Percentiles rank a stretch among this genome's conserved stretches.
These are phyloP conservation scores for Blepharisma undulans DNA, from an alignment of 169 alveolate genomes.

Conservation along the genomic window DNA sequence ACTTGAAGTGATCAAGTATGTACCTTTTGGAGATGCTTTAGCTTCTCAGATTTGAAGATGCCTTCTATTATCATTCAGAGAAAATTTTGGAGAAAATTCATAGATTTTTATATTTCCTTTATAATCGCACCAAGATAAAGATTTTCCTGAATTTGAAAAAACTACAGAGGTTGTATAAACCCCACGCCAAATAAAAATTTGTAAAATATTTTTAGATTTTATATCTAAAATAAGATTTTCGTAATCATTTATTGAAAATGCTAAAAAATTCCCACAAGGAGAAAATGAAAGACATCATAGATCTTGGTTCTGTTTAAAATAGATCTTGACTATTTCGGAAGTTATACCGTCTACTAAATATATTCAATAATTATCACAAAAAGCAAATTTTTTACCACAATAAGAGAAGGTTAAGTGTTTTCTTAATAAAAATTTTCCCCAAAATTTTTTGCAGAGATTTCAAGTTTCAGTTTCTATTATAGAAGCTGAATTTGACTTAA, in stretches of 20 bases:
- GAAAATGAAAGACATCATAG: not conserved
- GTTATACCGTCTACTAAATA: not conserved
- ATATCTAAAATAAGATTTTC: not conserved
- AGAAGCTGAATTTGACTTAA: not conserved
- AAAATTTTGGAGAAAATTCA: not conserved
- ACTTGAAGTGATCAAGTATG: not conserved
- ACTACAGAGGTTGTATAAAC: not conserved
- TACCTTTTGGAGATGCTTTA: not conserved
- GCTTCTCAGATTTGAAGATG: not conserved
- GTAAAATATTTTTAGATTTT: not conserved
- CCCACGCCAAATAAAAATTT: not conserved
- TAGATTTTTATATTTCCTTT: not conserved
- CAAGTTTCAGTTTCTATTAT: not conserved
- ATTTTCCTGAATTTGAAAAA: not conserved
- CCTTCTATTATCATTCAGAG: not conserved
- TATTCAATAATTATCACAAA: too few species aligned
- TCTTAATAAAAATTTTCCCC: not conserved
- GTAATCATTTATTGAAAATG: not conserved
- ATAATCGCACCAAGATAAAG: not conserved
- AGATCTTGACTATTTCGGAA: not conserved
- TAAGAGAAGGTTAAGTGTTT: not conserved
- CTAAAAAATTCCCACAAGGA: not conserved
- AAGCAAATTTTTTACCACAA: not conserved
- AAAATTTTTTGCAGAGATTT: not conserved
- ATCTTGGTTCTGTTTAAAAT: too few species aligned